Conservation (phyloP, 768 basidiomycete genomes). For the Leccinellum rugosiceps region DNA sequence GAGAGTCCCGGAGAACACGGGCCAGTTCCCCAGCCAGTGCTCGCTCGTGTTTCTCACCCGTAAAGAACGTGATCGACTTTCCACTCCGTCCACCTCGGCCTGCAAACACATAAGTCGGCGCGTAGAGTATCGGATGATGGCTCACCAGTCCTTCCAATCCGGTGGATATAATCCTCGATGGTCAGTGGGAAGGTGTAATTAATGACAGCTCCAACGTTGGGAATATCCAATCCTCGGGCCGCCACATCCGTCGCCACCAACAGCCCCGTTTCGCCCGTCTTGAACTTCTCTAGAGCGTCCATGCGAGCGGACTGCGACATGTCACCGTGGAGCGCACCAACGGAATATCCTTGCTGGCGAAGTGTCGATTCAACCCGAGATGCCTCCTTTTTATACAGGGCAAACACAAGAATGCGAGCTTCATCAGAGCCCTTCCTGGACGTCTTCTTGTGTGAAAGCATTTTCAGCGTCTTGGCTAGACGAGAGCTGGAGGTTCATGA, state of each 20-base stretch:
- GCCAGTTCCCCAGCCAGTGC: conserved; percentile 91
- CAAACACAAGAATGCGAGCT: conserved; percentile 85
- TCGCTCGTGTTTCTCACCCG: conserved; percentile 83
- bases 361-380: conserved; percentile 84
- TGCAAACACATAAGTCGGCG: conserved; percentile 24
- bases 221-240: conserved; percentile 95
- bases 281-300: conserved; percentile 84
- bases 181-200: conserved; percentile 99
- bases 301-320: conserved; percentile 82
- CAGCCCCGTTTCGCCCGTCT: conserved; percentile 72
- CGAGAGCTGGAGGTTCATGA: conserved; percentile 44
- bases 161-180: conserved; percentile 89
- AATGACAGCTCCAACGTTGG: conserved; percentile 89
- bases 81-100: conserved; percentile 89
- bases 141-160: conserved; percentile 83
- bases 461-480: conserved; percentile 53
- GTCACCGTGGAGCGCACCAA: conserved; percentile 87
- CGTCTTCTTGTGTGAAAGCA: conserved; percentile 60
- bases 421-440: conserved; percentile 46
- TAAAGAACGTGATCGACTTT: conserved; percentile 95
- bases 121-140: neutral
- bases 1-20: conserved; percentile 84
- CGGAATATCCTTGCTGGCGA: conserved; percentile 67
- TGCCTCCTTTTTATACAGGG: conserved; percentile 96
- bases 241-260: conserved; percentile 98